Evolutionary conservation across 176 grass and related monocot species (phyloP), one percentile per base, ranked within the genome.

Genomic region (Aegilops tauschii): DNA sequence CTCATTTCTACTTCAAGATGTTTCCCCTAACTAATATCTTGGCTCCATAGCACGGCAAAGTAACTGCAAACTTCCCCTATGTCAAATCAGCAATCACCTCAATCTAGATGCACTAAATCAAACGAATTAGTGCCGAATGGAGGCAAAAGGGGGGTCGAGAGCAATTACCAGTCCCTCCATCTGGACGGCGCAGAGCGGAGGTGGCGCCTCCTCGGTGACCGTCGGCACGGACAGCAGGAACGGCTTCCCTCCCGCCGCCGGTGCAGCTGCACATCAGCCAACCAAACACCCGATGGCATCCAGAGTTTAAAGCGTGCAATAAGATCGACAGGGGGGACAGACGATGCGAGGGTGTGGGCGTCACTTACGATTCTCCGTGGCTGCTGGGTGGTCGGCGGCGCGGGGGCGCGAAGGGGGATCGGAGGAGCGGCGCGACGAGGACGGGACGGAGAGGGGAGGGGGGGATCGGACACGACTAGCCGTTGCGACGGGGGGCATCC

Each of bases 131-230:
- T 31, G 20, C 18, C 12, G 17, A 23, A 27, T 29, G 63, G 21
- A 69, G 65, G 6, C 44, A 66, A 37, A 27, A 3, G 1, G 61
- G n/a, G 54, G 42, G 28, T 83, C 8, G 67, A 64, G 36, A 77
- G 61, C n/a, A 88, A 84, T 50, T 72, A 99, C 97, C 90, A 97
- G 87, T 82, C 92, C 97, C 78, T 99, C 97, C 90, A 99, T 97
- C 97, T 99, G 92, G 25, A 99, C 94, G 73, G 88, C 90, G 44
- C 92, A 84, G 14, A 99, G 92, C 65, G 94, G 94, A 13, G 90
- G 79, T 35, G 80, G 29, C 25, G 87, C 92, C 73, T 91, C 94
- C 92, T 99, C 90, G 32, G 76, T 58, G 37, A 95, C 40, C 77
- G 83, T 79, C 29, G 87, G 35, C 42, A 94, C 88, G n/a, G 97